These are phyloP conservation scores for Daldinia childiae DNA, from an alignment of 495 filamentous ascomycete genomes.

Conservation along the genomic window DNA sequence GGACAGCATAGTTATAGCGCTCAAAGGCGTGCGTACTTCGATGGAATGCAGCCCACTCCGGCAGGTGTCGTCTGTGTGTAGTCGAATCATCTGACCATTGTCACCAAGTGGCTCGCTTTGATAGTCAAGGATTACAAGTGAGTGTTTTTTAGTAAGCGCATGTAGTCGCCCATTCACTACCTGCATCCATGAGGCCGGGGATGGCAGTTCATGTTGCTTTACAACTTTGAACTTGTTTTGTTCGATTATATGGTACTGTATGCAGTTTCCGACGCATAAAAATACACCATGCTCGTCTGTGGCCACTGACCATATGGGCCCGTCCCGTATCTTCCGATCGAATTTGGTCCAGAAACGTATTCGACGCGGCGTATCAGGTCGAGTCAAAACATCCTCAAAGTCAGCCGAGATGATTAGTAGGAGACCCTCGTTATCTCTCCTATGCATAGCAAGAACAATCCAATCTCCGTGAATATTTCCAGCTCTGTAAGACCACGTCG, in stretches of 20 bases:
- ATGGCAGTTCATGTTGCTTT: constrained; percentile 52
- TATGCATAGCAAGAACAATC: constrained; percentile 57
- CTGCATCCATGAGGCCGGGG: constrained; percentile 53
- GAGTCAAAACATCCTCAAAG: constrained; percentile 22
- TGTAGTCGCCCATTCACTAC: constrained; percentile 54
- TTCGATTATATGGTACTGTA: constrained; percentile 61
- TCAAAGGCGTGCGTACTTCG: constrained; percentile 44
- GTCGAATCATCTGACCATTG: constrained; percentile 34
- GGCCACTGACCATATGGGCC: constrained; percentile 54
- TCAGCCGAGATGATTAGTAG: constrained; percentile 58
- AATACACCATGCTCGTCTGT: constrained; percentile 57
- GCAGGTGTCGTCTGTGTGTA: constrained; percentile 51
- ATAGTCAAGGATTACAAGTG: constrained; percentile 57
- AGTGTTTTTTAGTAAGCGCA: constrained; percentile 56
- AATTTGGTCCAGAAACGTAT: constrained; percentile 59
- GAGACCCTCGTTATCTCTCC: constrained; percentile 48
- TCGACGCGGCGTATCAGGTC: constrained; percentile 12
- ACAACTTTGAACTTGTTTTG: constrained; percentile 55
- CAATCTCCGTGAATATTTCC: constrained; percentile 48
- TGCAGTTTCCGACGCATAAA: constrained; percentile 51
- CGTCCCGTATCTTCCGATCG: constrained; percentile 49
- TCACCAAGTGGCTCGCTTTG: constrained; percentile 35
- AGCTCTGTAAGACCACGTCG: constrained; percentile 58
- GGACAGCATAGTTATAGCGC: constrained; percentile 53
- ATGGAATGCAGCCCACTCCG: constrained; percentile 53